Evolutionary conservation across 345 rosid genomes (phyloP).

Genomic region (Hevea brasiliensis): DNA sequence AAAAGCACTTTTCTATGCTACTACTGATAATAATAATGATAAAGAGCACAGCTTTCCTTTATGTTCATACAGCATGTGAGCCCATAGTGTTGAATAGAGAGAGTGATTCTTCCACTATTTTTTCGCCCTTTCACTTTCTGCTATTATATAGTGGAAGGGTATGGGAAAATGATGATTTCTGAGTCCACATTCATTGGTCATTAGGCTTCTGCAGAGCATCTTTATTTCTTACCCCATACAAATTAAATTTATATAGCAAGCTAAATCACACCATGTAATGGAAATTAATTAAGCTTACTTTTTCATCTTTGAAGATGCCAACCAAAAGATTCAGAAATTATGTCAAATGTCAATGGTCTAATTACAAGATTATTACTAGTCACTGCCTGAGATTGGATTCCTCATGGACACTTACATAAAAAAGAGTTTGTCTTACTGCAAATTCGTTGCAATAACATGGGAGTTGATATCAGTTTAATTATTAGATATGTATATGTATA

Average conservation of each 20-base stretch:
- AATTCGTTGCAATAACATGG: neutral
- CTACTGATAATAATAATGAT: neutral
- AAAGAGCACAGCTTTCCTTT: neutral
- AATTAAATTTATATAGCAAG: too few species aligned
- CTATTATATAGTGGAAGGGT: neutral
- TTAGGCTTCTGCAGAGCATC: neutral
- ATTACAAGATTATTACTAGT: neutral
- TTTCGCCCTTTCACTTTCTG: too few species aligned
- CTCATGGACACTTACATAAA: too few species aligned
- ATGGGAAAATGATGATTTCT: neutral
- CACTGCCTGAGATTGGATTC: too few species aligned
- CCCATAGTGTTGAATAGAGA: neutral
- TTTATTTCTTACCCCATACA: too few species aligned
- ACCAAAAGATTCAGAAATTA: too few species aligned
- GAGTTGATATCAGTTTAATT: neutral
- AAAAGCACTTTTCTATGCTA: neutral
- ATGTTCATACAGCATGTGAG: neutral
- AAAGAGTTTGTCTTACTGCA: too few species aligned
- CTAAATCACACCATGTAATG: too few species aligned
- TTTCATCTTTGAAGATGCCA: too few species aligned
- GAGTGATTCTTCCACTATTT: constrained; percentile 13
- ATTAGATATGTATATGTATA: neutral
- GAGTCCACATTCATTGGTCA: constrained; percentile 26
- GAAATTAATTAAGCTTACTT: too few species aligned
- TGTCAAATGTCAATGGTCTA: too few species aligned